Percentiles rank a stretch among this genome's conserved stretches.
These are phyloP conservation scores for Warburgia ugandensis DNA, from an alignment of 164 flowering plant genomes.

Conservation along the genomic window DNA sequence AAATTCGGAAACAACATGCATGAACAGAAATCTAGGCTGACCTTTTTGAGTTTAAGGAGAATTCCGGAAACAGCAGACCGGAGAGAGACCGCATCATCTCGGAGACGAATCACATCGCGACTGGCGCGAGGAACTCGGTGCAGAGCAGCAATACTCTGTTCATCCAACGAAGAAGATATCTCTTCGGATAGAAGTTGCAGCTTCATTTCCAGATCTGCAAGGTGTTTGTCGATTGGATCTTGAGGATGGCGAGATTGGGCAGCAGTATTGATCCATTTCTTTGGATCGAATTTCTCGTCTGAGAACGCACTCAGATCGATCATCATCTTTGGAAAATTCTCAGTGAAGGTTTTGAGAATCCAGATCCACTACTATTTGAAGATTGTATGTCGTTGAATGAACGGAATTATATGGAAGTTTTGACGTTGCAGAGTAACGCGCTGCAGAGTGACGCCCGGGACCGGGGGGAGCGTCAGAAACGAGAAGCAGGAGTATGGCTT, in stretches of 20 bases:
- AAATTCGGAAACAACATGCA: background rate
- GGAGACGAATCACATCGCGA: constrained; percentile 87
- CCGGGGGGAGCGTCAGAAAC: too few species aligned
- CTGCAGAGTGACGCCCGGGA: too few species aligned
- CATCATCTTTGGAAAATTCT: constrained; percentile 38
- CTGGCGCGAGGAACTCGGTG: constrained; percentile 96
- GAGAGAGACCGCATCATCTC: constrained; percentile 85
- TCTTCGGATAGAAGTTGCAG: constrained; percentile 94
- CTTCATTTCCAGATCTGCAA: constrained; percentile 96
- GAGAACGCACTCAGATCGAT: constrained; percentile 84
- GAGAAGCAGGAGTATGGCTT: too few species aligned
- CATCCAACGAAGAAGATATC: constrained; percentile 92
- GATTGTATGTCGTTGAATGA: too few species aligned
- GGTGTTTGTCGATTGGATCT: constrained; percentile 65
- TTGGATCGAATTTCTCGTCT: constrained; percentile 84
- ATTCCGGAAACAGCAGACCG: constrained; percentile 71
- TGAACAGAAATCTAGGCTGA: constrained; percentile 7
- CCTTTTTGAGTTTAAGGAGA: constrained; percentile 82
- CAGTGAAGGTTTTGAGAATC: background rate
- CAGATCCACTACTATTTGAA: background rate
- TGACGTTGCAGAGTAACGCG: too few species aligned
- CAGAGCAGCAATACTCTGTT: constrained; percentile 79
- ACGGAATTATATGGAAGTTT: too few species aligned
- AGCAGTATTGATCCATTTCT: constrained; percentile 87
- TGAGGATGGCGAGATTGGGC: constrained; percentile 61